Conservation (phyloP, 257 asterid species). For the Nicotiana obtusifolia region DNA sequence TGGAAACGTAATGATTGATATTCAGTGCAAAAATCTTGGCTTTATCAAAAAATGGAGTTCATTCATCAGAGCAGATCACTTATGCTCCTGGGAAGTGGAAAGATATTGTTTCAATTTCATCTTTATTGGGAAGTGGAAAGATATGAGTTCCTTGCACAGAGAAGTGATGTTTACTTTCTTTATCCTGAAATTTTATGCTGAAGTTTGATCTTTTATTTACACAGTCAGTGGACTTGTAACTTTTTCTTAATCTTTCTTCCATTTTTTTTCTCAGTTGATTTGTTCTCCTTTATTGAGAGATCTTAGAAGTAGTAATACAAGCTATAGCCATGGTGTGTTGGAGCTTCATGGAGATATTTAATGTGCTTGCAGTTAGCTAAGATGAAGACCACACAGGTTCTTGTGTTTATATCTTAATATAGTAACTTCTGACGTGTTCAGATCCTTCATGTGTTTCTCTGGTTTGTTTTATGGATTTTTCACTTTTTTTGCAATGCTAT, state of each 20-base stretch:
- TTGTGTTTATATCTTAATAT: not conserved
- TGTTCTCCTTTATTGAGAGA: not conserved
- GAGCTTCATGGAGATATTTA: slow-evolving; percentile 9
- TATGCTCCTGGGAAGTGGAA: not conserved
- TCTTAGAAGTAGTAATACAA: not conserved
- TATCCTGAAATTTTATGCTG: not conserved
- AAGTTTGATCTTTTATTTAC: not conserved
- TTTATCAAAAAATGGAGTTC: not conserved
- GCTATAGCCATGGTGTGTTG: not conserved
- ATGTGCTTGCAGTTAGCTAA: slow-evolving; percentile 10
- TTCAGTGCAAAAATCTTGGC: not conserved
- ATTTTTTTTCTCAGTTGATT: not conserved
- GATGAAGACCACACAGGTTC: slow-evolving; percentile 16
- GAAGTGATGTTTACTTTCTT: not conserved
- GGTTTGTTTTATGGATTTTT: not conserved
- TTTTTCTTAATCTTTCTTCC: not conserved
- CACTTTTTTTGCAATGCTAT: not conserved
- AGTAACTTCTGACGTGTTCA: not conserved
- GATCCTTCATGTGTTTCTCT: not conserved
- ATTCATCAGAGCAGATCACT: not conserved
- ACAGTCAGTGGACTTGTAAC: not conserved
- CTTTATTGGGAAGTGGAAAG: not conserved
- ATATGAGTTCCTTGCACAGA: not conserved
- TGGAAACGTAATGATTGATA: not conserved
- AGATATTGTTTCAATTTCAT: not conserved